Evolutionary conservation across 2,329 filamentous ascomycete genomes (phyloP), one percentile per base, ranked within the genome.

Genomic region (Fusarium pseudocircinatum): DNA sequence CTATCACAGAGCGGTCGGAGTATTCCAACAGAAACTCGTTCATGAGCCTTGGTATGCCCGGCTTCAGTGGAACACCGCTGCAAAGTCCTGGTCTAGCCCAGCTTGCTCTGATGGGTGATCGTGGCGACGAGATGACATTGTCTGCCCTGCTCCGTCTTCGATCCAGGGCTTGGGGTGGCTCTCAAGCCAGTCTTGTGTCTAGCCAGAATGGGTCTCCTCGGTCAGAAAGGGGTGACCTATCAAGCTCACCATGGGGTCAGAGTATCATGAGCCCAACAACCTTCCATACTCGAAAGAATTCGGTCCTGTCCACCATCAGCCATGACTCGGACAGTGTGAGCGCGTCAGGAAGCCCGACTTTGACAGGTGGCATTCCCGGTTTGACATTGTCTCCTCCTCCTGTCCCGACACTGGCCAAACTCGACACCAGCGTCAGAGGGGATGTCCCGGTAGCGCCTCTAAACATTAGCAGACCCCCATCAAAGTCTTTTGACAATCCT

Each of bases 1-100:
- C 96, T 11, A 98, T 99, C 77, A 98, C 96, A 0, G 96, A 98
- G 81, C 90, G 95, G 18, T 97, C 94, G 67, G 96, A 99, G 82
- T 98, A 97, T 85, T 97, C 94, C 46, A 97, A 97, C 67, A 91
- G 96, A 49, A 98, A 98, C 80, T 97, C 94, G 2, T 90, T 97
- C 66, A 93, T 97, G 84, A 94, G 92, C 66, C 84, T 96, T 69
- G 83, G 82, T 34, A 82, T 84, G 67, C 80, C 82, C 16, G 75
- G 79, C 7, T 78, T 82, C 36, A 78, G 78, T 18, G 89, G 86
- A 64, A 80, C 84, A 44, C 82, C 82, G 2, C 77, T 94, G 6
- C 86, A 91, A 37, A 94, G 92, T 73, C 93, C 94, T 1, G 93
- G 93, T 0, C 85, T 97, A 30, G 92, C 93, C 2, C 93, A 97